A percentile compares a stretch with the other conserved stretches of the same genome.
phyloP scores from a whole-genome alignment of 805 yeast species.

The Yamadazyma phyllophila region DNA sequence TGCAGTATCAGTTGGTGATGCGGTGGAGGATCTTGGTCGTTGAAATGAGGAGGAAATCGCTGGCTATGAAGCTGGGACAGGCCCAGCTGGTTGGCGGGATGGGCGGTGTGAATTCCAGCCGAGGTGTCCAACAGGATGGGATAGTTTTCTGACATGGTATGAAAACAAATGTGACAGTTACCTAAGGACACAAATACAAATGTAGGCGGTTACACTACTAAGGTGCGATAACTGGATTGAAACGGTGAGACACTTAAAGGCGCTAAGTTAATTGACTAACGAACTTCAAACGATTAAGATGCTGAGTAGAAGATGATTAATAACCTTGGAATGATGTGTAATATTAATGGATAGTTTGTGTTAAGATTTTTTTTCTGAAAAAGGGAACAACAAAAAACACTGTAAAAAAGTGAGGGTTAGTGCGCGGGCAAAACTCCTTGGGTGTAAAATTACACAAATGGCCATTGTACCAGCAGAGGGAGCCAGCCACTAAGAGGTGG shows the following conservation, averaged over 20 bases:
- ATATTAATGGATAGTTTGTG: background rate
- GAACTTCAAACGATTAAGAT: background rate
- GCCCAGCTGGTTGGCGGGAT: too few relatives aligned
- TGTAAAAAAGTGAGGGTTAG: constrained; percentile 4
- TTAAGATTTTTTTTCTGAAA: background rate
- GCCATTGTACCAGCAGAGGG: background rate
- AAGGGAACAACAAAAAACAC: constrained; percentile 8
- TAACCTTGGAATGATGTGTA: background rate
- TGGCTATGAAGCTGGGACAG: too few relatives aligned
- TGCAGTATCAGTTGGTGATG: too few relatives aligned
- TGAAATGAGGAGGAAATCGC: too few relatives aligned
- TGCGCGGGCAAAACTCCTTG: constrained; percentile 1
- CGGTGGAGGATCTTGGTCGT: too few relatives aligned
- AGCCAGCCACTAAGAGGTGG: constrained; percentile 1
- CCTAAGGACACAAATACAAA: background rate
- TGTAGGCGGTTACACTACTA: constrained; percentile 1
- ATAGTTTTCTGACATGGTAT: constrained; percentile 11
- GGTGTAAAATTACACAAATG: constrained; percentile 1
- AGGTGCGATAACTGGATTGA: background rate
- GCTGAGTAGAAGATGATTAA: background rate
- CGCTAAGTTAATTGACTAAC: background rate
- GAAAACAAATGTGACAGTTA: too few relatives aligned
- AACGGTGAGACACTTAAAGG: background rate
- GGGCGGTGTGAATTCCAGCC: background rate
- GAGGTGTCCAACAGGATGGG: constrained; percentile 8